Evolutionary conservation across 768 basidiomycete genomes (phyloP).

Genomic region (Kockovaella imperatae): DNA sequence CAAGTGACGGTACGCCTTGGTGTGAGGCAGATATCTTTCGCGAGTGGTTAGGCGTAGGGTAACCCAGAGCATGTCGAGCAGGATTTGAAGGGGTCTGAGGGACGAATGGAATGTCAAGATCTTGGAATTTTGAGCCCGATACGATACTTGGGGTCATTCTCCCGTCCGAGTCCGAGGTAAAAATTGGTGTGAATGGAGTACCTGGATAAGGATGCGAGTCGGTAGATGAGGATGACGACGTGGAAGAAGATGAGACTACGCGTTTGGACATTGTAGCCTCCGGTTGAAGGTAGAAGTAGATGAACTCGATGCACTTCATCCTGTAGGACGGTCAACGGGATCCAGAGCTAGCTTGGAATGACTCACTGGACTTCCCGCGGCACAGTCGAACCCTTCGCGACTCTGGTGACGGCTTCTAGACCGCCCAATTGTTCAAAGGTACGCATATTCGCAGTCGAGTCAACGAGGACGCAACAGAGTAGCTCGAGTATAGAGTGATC

Average conservation of each 20-base stretch:
- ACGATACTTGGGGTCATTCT: slow-evolving; percentile 2
- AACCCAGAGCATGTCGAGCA: slow-evolving; percentile 29
- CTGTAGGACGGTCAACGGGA: slow-evolving; percentile 47
- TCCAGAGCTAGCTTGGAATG: neutral
- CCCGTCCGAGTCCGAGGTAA: slow-evolving; percentile 1
- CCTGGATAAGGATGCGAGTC: neutral
- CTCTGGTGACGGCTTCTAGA: slow-evolving; percentile 72
- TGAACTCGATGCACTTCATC: slow-evolving; percentile 91
- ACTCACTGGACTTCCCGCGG: slow-evolving; percentile 75
- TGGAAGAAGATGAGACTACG: slow-evolving; percentile 14
- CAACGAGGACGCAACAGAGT: slow-evolving; percentile 78
- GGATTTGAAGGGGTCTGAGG: slow-evolving; percentile 32
- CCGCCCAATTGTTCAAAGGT: slow-evolving; percentile 70
- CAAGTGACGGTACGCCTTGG: slow-evolving; percentile 23
- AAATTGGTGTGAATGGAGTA: slow-evolving; percentile 12
- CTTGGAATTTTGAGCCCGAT: neutral
- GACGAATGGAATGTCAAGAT: slow-evolving; percentile 32
- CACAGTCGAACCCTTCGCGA: slow-evolving; percentile 75
- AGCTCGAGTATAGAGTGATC: slow-evolving; percentile 74
- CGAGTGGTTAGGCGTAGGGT: slow-evolving; percentile 26
- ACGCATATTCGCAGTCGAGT: slow-evolving; percentile 65
- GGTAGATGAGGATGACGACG: slow-evolving; percentile 23
- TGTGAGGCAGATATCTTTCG: slow-evolving; percentile 5
- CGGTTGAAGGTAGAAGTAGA: slow-evolving; percentile 90
- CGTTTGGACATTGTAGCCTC: slow-evolving; percentile 47